A percentile compares a stretch with the other conserved stretches of the same genome.
Conservation (phyloP, 495 filamentous ascomycete species). For the Recurvomyces mirabilis region DNA sequence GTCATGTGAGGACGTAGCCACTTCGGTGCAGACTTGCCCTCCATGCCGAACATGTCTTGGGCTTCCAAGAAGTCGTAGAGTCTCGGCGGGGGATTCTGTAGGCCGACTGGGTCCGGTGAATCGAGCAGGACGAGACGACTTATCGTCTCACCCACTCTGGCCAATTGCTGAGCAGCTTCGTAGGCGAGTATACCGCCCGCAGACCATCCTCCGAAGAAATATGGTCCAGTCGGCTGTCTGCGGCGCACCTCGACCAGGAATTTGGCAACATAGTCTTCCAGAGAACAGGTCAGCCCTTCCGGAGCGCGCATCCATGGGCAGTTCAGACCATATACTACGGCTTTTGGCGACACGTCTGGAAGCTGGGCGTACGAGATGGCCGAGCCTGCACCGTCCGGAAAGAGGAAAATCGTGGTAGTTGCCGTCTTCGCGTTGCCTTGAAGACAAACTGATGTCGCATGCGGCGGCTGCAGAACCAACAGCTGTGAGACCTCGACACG, state of each 20-base stretch:
- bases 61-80: constrained; percentile 31
- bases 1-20: constrained; percentile 32
- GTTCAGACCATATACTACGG: constrained; percentile 20
- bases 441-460: constrained; percentile 41
- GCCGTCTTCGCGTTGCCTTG: constrained; percentile 39
- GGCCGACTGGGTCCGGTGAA: constrained; percentile 22
- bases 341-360: constrained; percentile 12
- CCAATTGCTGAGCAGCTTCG: constrained; percentile 28
- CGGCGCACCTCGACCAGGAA: constrained; percentile 54
- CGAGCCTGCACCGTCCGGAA: constrained; percentile 42
- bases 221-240: constrained; percentile 55
- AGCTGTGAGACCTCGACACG: background rate
- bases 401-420: constrained; percentile 37
- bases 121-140: constrained; percentile 23
- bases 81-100: constrained; percentile 25
- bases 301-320: constrained; percentile 44
- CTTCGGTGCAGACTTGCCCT: constrained; percentile 26
- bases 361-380: constrained; percentile 32
- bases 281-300: constrained; percentile 37
- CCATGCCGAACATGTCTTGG: constrained; percentile 38
- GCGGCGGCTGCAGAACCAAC: constrained; percentile 17
- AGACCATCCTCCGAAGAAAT: constrained; percentile 51
- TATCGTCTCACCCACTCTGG: constrained; percentile 23
- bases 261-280: constrained; percentile 39
- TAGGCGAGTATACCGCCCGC: constrained; percentile 39